Evolutionary conservation across 345 rosid species (phyloP).

Genomic region (Sonneratia caseolaris): DNA sequence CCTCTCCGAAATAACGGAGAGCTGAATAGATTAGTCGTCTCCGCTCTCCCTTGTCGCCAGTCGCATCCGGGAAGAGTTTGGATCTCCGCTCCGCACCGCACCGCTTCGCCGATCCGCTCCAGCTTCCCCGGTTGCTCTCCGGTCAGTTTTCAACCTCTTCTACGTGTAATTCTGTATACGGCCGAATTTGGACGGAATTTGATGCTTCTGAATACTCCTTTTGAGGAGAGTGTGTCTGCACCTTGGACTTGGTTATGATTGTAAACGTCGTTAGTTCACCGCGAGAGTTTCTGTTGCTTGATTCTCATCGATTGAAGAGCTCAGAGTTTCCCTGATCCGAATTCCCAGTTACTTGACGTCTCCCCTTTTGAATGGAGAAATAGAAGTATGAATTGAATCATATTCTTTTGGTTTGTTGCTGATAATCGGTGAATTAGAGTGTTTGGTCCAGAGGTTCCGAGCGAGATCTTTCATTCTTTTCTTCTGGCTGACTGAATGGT

Average conservation of each 20-base stretch:
- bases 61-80: background rate
- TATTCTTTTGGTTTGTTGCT: background rate
- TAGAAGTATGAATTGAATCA: background rate
- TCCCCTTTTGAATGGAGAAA: background rate
- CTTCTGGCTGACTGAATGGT: background rate
- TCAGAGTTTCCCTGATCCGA: background rate
- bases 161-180: background rate
- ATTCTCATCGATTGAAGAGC: background rate
- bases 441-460: background rate
- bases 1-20: background rate
- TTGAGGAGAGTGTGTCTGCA: background rate
- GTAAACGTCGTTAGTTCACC: background rate
- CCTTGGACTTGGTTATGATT: background rate
- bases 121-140: conserved; percentile 3
- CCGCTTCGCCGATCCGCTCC: conserved; percentile 6
- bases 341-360: background rate
- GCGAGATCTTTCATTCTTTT: background rate
- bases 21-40: background rate
- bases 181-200: background rate
- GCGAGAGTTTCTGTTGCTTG: background rate
- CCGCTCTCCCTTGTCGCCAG: background rate
- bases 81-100: background rate
- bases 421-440: background rate
- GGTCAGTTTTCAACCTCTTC: conserved; percentile 2
- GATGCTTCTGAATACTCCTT: background rate